A percentile compares a stretch with the other conserved stretches of the same genome.
Evolutionary conservation across 1,139 yeast species (phyloP).

Genomic region (Insectozyma bohioensis): DNA sequence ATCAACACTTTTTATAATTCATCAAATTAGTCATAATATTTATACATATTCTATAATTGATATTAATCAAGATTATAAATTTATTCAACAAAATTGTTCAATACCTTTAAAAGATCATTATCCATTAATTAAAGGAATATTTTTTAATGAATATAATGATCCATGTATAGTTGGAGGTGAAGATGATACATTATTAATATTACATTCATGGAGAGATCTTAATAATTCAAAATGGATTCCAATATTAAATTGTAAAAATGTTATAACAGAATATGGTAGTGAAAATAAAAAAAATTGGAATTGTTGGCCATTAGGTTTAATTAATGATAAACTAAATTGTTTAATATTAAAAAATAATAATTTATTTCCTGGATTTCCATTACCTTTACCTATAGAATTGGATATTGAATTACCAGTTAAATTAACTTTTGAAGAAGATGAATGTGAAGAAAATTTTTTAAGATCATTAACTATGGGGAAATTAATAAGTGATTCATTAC

Average conservation of each 20-base stretch:
- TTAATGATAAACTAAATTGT: slow-evolving; percentile 67
- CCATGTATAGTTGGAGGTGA: slow-evolving; percentile 78
- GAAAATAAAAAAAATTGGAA: slow-evolving; percentile 50
- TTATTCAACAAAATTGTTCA: slow-evolving; percentile 39
- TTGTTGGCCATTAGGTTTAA: slow-evolving; percentile 89
- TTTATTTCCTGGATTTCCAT: slow-evolving; percentile 63
- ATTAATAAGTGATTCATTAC: slow-evolving; percentile 42
- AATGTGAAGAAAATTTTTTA: slow-evolving; percentile 42
- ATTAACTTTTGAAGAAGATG: slow-evolving; percentile 23
- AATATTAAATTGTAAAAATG: slow-evolving; percentile 63
- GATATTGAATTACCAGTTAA: slow-evolving; percentile 65
- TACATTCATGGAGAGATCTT: slow-evolving; percentile 77
- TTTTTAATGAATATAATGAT: slow-evolving; percentile 82
- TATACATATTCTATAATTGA: slow-evolving; percentile 40
- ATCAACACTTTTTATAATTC: slow-evolving; percentile 32
- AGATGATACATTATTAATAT: slow-evolving; percentile 67
- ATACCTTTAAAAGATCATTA: slow-evolving; percentile 32
- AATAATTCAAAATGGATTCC: slow-evolving; percentile 88
- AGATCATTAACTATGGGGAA: slow-evolving; percentile 51
- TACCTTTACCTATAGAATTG: slow-evolving; percentile 80
- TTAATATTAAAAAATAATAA: slow-evolving; percentile 66
- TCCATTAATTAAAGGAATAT: slow-evolving; percentile 59
- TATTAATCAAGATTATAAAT: slow-evolving; percentile 36
- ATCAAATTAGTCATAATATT: slow-evolving; percentile 27
- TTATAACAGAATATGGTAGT: slow-evolving; percentile 54